A percentile compares a stretch with the other conserved stretches of the same genome.
These are phyloP conservation scores for Fusarium cicatricum DNA, from an alignment of 2,329 filamentous ascomycete genomes.

Conservation along the genomic window DNA sequence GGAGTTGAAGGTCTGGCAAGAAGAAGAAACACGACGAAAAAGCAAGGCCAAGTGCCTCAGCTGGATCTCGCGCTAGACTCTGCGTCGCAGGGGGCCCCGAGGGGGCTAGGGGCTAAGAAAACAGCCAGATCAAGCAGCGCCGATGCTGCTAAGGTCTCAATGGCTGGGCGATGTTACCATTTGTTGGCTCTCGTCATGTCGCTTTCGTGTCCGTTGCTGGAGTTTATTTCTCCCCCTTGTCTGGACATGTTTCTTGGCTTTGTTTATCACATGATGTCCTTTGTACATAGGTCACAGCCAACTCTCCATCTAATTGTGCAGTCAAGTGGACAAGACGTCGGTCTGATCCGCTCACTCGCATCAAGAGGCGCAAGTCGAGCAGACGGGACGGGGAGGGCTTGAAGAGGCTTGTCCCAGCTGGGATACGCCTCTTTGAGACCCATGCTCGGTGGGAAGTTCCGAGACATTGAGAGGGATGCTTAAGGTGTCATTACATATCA, in stretches of 20 bases:
- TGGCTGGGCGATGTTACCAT: conserved; percentile 2
- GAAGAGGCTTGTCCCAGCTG: background rate
- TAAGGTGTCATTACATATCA: conserved; percentile 17
- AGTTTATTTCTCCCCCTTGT: background rate
- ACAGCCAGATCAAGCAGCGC: conserved; percentile 26
- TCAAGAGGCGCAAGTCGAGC: conserved; percentile 32
- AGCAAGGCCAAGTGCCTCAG: conserved; percentile 21
- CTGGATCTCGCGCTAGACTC: conserved; percentile 27
- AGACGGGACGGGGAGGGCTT: conserved; percentile 3
- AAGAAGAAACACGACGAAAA: conserved; percentile 5
- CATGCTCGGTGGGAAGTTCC: conserved; percentile 31
- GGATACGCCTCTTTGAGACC: conserved; percentile 8
- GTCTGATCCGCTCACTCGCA: conserved; percentile 32
- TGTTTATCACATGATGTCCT: background rate
- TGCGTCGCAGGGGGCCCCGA: background rate
- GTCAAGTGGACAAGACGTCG: conserved; percentile 6
- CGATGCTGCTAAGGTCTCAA: conserved; percentile 22
- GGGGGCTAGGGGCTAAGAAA: background rate
- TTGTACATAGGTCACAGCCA: background rate
- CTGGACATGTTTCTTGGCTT: background rate
- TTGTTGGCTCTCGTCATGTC: conserved; percentile 3
- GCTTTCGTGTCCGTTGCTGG: background rate
- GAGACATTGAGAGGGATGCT: no score
- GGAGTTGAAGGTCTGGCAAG: background rate
- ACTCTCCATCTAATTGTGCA: background rate